Percentiles rank a stretch among this genome's conserved stretches.
Evolutionary conservation across 257 asterid species (phyloP).

Genomic region (Nicotiana noctiflora): DNA sequence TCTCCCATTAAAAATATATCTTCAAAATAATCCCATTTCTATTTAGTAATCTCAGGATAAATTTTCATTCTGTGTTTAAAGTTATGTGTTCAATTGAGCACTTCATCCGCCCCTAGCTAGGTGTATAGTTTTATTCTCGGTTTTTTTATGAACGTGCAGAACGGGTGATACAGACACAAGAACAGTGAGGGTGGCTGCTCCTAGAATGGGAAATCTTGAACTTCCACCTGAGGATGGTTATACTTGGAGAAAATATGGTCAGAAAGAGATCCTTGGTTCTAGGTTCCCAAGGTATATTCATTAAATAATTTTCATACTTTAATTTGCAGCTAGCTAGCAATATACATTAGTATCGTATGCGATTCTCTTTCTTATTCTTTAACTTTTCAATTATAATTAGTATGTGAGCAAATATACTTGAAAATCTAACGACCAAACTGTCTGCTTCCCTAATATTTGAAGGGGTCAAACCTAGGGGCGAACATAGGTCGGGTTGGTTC

Average conservation of each 20-base stretch:
- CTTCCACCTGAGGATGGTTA: conserved; percentile 81
- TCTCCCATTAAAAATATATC: no score
- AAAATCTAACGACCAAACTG: not conserved
- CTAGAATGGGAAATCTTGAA: conserved; percentile 73
- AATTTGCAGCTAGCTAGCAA: not conserved
- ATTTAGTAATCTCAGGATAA: no score
- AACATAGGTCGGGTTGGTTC: no score
- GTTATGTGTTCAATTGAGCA: no score
- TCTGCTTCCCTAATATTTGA: not conserved
- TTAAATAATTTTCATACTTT: not conserved
- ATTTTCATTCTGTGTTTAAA: no score
- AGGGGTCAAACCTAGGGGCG: conserved; percentile 4
- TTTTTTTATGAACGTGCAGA: conserved; percentile 18
- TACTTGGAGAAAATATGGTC: conserved; percentile 91
- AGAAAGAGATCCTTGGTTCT: conserved; percentile 61
- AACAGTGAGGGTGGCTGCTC: conserved; percentile 47
- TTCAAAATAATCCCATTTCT: no score
- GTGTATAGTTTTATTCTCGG: no score
- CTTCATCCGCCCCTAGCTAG: no score
- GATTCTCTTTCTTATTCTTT: not conserved
- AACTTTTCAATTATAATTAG: not conserved
- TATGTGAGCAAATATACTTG: not conserved
- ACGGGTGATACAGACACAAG: conserved; percentile 29
- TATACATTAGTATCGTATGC: not conserved
- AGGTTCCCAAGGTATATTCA: conserved; percentile 56